phyloP scores from a whole-genome alignment of 2,329 filamentous ascomycete genomes.

The Microascus cirrosus region DNA sequence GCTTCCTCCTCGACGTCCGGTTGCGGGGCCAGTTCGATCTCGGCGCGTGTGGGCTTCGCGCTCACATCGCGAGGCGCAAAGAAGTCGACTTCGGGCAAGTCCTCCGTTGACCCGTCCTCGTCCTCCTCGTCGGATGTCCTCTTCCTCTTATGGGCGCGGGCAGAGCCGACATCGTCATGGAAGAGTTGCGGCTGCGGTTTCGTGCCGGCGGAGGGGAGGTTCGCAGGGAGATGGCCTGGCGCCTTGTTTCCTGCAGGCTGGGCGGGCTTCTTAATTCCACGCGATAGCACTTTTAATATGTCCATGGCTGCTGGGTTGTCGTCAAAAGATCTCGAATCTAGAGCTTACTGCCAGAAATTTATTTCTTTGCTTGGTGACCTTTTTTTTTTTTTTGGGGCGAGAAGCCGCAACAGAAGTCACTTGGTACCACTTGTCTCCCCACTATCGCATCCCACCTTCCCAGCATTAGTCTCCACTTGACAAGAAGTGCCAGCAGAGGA shows the following conservation, averaged over 20 bases:
- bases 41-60: conserved; percentile 6
- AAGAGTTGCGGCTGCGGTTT: conserved; percentile 59
- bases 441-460: not conserved
- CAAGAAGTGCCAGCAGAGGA: not conserved
- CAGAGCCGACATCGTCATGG: conserved; percentile 38
- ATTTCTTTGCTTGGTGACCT: not conserved
- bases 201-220: conserved; percentile 54
- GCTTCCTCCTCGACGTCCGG: conserved; percentile 7
- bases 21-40: not conserved
- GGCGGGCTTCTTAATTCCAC: conserved; percentile 50
- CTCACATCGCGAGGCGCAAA: conserved; percentile 37
- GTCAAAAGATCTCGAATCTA: not conserved
- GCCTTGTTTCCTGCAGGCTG: conserved; percentile 19
- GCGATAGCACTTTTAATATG: conserved; percentile 61
- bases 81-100: conserved; percentile 43
- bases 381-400: not conserved
- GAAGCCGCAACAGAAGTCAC: not conserved
- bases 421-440: not conserved
- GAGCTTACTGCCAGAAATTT: not conserved
- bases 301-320: conserved; percentile 41
- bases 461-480: not conserved
- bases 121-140: conserved; percentile 33
- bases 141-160: conserved; percentile 31
- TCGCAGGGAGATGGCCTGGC: conserved; percentile 20
- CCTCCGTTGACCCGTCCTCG: conserved; percentile 11